These are phyloP conservation scores for Lactifluus echinatus DNA, from an alignment of 768 basidiomycete genomes.

Conservation along the genomic window DNA sequence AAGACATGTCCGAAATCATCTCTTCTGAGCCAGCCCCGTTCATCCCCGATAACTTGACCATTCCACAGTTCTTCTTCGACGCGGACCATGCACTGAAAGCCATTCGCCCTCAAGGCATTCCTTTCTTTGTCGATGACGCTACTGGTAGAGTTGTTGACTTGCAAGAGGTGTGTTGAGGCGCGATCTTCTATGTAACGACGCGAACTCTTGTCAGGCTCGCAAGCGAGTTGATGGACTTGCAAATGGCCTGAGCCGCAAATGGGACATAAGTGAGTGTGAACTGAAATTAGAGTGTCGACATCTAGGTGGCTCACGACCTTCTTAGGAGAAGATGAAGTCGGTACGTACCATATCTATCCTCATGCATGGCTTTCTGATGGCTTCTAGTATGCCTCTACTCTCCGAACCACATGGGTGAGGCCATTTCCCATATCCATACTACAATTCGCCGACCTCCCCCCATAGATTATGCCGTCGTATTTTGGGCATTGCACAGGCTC, in stretches of 20 bases:
- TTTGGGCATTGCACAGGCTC: slow-evolving; percentile 54
- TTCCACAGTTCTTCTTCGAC: slow-evolving; percentile 61
- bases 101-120: slow-evolving; percentile 33
- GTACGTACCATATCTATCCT: slow-evolving; percentile 28
- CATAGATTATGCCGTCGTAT: slow-evolving; percentile 44
- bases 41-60: slow-evolving; percentile 54
- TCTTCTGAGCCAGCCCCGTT: slow-evolving; percentile 27
- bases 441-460: neutral
- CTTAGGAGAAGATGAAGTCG: slow-evolving; percentile 43
- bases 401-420: slow-evolving; percentile 53
- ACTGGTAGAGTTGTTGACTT: slow-evolving; percentile 37
- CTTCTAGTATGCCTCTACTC: slow-evolving; percentile 51
- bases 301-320: slow-evolving; percentile 3
- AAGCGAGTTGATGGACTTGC: slow-evolving; percentile 9
- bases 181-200: neutral
- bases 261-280: slow-evolving; percentile 8
- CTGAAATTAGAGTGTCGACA: neutral
- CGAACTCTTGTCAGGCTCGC: neutral
- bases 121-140: slow-evolving; percentile 54
- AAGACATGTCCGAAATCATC: slow-evolving; percentile 22
- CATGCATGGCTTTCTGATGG: neutral
- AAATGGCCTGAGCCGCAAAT: slow-evolving; percentile 14
- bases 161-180: slow-evolving; percentile 35
- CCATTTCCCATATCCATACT: neutral
- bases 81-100: slow-evolving; percentile 36